Percentiles rank a stretch among this genome's conserved stretches.
Conservation (phyloP, 495 filamentous ascomycete genomes). For the Letharia lupina region DNA sequence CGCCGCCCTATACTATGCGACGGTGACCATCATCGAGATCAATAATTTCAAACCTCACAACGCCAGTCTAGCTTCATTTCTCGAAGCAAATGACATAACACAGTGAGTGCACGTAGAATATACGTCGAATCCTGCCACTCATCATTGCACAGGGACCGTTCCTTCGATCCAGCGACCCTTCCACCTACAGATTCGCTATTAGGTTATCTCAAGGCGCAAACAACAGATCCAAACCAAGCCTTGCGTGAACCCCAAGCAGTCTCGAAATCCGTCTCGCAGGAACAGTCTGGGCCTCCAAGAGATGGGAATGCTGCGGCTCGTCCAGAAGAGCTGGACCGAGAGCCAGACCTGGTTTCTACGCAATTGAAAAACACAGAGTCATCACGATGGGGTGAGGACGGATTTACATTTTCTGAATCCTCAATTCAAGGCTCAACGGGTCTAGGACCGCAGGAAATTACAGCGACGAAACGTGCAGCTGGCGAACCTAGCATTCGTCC, state of each 20-base stretch:
- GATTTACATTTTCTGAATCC: not conserved
- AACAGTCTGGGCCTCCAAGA: not conserved
- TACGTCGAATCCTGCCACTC: slow-evolving; percentile 28
- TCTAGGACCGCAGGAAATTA: not conserved
- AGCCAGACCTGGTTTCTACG: not conserved
- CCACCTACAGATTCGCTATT: slow-evolving; percentile 36
- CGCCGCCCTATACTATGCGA: slow-evolving; percentile 63
- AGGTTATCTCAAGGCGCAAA: slow-evolving; percentile 6
- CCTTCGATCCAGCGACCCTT: slow-evolving; percentile 62
- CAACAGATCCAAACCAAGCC: slow-evolving; percentile 4
- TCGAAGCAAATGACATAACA: slow-evolving; percentile 65
- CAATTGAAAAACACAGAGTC: not conserved
- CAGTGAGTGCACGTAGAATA: slow-evolving; percentile 51
- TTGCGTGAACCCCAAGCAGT: not conserved
- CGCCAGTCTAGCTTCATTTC: slow-evolving; percentile 50
- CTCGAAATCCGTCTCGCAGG: not conserved
- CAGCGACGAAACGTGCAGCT: not conserved
- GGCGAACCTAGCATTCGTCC: slow-evolving; percentile 7
- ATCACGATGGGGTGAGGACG: slow-evolving; percentile 5
- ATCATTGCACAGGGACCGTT: slow-evolving; percentile 49
- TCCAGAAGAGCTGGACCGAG: not conserved
- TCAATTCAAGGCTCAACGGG: not conserved
- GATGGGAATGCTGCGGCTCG: not conserved
- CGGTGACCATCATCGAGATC: slow-evolving; percentile 38
- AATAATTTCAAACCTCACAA: slow-evolving; percentile 38